Evolutionary conservation across 1,284 basidiomycete genomes (phyloP).

Genomic region (Pseudozyma thailandica): DNA sequence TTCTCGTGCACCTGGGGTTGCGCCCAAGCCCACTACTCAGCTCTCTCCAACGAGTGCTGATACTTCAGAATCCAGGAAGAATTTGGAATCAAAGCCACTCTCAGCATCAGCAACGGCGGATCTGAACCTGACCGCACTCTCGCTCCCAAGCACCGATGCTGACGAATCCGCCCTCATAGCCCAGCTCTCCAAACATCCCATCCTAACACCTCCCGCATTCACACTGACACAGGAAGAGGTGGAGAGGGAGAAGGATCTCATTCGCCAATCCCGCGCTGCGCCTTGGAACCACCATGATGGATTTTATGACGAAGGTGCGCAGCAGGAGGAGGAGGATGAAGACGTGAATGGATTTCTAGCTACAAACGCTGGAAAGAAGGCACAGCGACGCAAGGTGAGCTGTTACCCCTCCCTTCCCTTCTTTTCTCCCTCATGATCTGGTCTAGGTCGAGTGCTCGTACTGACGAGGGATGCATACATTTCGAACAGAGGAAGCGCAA

Average conservation of each 20-base stretch:
- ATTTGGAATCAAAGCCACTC: background rate
- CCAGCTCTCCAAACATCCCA: slow-evolving; percentile 16
- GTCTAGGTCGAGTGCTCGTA: no score
- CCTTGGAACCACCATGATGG: slow-evolving; percentile 4
- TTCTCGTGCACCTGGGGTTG: slow-evolving; percentile 25
- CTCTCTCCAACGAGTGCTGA: slow-evolving; percentile 1
- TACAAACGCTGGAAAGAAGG: slow-evolving; percentile 36
- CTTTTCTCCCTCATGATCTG: no score
- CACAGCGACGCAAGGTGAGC: slow-evolving; percentile 44
- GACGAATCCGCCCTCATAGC: slow-evolving; percentile 24
- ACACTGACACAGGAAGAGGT: slow-evolving; percentile 30
- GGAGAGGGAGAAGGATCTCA: slow-evolving; percentile 31
- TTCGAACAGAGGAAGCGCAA: no score
- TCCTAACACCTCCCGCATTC: slow-evolving; percentile 21
- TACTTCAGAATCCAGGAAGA: background rate
- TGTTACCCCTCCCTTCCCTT: no score
- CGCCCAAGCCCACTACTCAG: slow-evolving; percentile 5
- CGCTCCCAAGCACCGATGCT: slow-evolving; percentile 12
- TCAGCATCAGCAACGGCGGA: slow-evolving; percentile 4
- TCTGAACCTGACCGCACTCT: slow-evolving; percentile 26
- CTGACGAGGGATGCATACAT: no score
- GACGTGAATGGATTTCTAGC: slow-evolving; percentile 57
- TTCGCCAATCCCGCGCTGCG: slow-evolving; percentile 1
- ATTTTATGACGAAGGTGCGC: slow-evolving; percentile 15
- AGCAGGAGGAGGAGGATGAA: slow-evolving; percentile 32